Evolutionary conservation across 2,329 filamentous ascomycete genomes (phyloP).

Genomic region (Fusarium sp.): DNA sequence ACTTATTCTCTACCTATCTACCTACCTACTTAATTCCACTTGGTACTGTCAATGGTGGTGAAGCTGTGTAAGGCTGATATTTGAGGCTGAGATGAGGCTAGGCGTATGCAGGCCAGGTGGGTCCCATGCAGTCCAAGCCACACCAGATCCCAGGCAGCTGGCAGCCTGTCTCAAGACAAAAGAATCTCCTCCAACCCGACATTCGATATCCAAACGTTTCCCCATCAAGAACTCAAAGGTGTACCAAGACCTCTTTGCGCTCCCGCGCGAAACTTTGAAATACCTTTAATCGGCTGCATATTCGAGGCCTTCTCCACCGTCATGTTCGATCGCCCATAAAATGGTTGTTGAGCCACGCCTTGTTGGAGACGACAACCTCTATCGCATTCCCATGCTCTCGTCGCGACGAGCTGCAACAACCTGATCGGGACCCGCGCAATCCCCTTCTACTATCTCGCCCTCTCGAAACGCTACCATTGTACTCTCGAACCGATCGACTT

Average conservation of each 20-base stretch:
- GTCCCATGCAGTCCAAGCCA: neutral
- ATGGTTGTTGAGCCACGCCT: conserved; percentile 29
- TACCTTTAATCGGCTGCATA: neutral
- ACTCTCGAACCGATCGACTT: neutral
- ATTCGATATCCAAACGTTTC: neutral
- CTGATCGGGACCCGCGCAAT: neutral
- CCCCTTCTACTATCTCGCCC: neutral
- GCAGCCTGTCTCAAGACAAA: neutral
- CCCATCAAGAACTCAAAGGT: neutral
- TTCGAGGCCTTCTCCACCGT: neutral
- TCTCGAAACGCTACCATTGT: neutral
- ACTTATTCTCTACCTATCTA: neutral
- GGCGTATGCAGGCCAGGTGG: neutral
- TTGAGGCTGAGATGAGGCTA: conserved; percentile 4
- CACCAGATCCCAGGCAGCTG: neutral
- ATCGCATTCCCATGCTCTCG: conserved; percentile 7
- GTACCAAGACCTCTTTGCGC: neutral
- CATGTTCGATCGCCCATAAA: conserved; percentile 27
- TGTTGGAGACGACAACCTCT: conserved; percentile 18
- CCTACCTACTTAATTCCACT: neutral
- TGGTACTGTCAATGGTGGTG: neutral
- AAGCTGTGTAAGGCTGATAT: neutral
- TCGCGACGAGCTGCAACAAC: neutral
- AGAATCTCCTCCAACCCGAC: neutral
- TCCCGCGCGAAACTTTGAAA: neutral